phyloP scores from a whole-genome alignment of 2,329 filamentous ascomycete species.

The Alternaria panax region DNA sequence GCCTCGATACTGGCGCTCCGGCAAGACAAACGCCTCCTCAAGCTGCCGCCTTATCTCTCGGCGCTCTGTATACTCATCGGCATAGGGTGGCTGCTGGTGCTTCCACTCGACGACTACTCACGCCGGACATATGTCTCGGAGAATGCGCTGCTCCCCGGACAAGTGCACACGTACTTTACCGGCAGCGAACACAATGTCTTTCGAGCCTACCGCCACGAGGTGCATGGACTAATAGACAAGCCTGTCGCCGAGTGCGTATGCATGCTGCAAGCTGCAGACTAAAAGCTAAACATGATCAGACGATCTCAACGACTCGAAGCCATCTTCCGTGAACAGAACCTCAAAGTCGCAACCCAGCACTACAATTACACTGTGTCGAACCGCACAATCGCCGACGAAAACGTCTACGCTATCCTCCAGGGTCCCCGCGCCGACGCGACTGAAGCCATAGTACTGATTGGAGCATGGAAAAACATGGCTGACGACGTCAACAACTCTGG shows the following conservation, averaged over 20 bases:
- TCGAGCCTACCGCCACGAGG: conserved; percentile 85
- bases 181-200: conserved; percentile 97
- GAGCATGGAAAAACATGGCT: conserved; percentile 84
- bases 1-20: conserved; percentile 72
- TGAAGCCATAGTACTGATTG: conserved; percentile 92
- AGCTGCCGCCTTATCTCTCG: conserved; percentile 86
- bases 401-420: conserved; percentile 91
- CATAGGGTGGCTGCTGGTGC: conserved; percentile 85
- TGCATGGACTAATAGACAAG: conserved; percentile 66
- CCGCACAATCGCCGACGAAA: conserved; percentile 77
- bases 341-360: conserved; percentile 87
- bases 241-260: conserved; percentile 47
- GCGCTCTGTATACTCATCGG: conserved; percentile 84
- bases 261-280: neutral
- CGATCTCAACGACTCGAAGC: conserved; percentile 73
- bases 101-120: conserved; percentile 90
- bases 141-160: conserved; percentile 92
- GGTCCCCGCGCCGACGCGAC: conserved; percentile 95
- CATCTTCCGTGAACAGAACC: conserved; percentile 77
- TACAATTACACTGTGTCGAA: conserved; percentile 86
- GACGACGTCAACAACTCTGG: conserved; percentile 84
- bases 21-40: conserved; percentile 80
- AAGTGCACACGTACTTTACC: conserved; percentile 97
- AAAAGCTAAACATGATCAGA: conserved; percentile 48
- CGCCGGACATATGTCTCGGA: conserved; percentile 95